Percentiles rank a stretch among this genome's conserved stretches.
Evolutionary conservation across 306 rosid species (phyloP).

Genomic region (Vachellia collinsii): DNA sequence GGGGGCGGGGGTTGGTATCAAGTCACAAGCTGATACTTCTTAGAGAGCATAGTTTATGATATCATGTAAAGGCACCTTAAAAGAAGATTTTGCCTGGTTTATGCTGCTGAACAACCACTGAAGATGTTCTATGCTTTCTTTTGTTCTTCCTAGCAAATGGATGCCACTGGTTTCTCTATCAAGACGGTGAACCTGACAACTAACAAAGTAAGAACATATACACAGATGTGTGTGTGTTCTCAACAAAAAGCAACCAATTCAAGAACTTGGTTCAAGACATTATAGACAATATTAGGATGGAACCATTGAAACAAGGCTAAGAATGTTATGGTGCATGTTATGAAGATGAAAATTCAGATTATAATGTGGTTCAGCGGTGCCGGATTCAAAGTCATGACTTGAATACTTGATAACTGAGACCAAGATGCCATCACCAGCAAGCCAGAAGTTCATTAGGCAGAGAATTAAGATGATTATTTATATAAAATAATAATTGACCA

Average conservation of each 20-base stretch:
- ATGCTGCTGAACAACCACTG: slow-evolving; percentile 72
- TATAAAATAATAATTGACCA: slow-evolving; percentile 22
- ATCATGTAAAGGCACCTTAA: slow-evolving; percentile 53
- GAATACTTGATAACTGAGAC: neutral
- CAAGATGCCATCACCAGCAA: neutral
- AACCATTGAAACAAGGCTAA: slow-evolving; percentile 8
- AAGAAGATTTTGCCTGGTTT: slow-evolving; percentile 57
- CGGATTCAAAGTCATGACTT: neutral
- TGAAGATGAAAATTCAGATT: slow-evolving; percentile 12
- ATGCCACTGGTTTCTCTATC: slow-evolving; percentile 93
- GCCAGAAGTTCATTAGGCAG: neutral
- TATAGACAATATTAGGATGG: slow-evolving; percentile 19
- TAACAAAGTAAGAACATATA: neutral
- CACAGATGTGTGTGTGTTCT: neutral
- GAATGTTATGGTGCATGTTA: neutral
- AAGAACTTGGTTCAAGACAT: neutral
- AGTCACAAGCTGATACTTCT: neutral
- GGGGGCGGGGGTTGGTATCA: no score
- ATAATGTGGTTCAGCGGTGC: neutral
- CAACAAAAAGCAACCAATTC: slow-evolving; percentile 15
- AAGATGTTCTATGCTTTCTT: slow-evolving; percentile 71
- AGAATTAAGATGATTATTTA: neutral
- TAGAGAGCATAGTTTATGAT: slow-evolving; percentile 16
- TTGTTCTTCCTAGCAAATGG: slow-evolving; percentile 79
- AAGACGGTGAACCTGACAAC: slow-evolving; percentile 86